These are phyloP conservation scores for Diaporthe helianthi DNA, from an alignment of 2,329 filamentous ascomycete genomes.

Conservation along the genomic window DNA sequence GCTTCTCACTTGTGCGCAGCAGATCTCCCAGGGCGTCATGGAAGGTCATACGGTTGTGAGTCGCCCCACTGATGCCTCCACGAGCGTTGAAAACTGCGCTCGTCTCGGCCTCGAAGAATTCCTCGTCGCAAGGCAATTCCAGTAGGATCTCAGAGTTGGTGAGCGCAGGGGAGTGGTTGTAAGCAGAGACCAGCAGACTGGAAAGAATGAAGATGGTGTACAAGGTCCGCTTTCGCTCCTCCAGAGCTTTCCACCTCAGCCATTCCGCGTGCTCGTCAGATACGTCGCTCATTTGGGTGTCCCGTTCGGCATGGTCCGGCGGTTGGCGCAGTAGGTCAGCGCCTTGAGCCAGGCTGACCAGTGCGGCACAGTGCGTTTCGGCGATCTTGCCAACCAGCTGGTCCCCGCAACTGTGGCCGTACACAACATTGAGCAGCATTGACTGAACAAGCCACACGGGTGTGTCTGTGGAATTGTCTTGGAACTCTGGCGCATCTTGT, in stretches of 20 bases:
- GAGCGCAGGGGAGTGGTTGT: constrained; percentile 89
- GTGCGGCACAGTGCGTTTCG: constrained; percentile 86
- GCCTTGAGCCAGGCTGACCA: constrained; percentile 89
- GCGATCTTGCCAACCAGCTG: constrained; percentile 91
- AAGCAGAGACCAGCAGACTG: constrained; percentile 87
- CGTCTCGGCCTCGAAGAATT: constrained; percentile 84
- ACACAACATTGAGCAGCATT: constrained; percentile 95
- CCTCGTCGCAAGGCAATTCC: constrained; percentile 91
- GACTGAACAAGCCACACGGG: constrained; percentile 96
- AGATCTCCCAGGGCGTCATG: constrained; percentile 82
- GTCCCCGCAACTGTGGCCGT: constrained; percentile 93
- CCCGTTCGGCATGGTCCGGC: constrained; percentile 55
- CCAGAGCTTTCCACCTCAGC: constrained; percentile 85
- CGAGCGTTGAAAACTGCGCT: constrained; percentile 81
- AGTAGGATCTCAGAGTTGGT: constrained; percentile 93
- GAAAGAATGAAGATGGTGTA: constrained; percentile 92
- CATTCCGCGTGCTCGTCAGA: constrained; percentile 75
- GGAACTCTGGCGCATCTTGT: constrained; percentile 48
- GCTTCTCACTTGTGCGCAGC: constrained; percentile 75
- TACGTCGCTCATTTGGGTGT: constrained; percentile 64
- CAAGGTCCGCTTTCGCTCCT: constrained; percentile 92
- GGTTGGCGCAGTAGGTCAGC: constrained; percentile 71
- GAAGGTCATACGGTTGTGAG: constrained; percentile 78
- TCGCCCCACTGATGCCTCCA: constrained; percentile 73
- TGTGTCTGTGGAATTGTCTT: constrained; percentile 73